These are phyloP conservation scores for Theobroma cacao DNA, from an alignment of 345 rosid genomes.

Conservation along the genomic window DNA sequence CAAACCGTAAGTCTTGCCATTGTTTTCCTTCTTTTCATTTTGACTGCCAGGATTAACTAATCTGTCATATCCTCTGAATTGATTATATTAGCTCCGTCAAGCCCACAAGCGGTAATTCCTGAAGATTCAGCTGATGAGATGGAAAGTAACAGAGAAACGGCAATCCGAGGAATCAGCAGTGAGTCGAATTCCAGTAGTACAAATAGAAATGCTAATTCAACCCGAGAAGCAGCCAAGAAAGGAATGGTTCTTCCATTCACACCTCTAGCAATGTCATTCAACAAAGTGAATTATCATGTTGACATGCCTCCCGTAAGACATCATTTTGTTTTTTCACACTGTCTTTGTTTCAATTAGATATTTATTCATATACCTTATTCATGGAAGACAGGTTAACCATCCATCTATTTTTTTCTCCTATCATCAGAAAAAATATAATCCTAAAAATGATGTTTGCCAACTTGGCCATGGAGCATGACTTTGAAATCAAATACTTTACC, in stretches of 20 bases:
- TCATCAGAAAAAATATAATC: background rate
- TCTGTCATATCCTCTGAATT: background rate
- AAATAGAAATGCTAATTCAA: background rate
- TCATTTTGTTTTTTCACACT: background rate
- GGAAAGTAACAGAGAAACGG: conserved; percentile 21
- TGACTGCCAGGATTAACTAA: background rate
- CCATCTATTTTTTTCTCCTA: background rate
- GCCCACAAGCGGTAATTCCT: conserved; percentile 57
- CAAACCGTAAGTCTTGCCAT: conserved; percentile 49
- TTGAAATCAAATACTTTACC: background rate
- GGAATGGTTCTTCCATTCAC: conserved; percentile 60
- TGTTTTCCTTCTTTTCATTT: background rate
- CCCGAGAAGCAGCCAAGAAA: conserved; percentile 25
- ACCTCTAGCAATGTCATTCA: conserved; percentile 52
- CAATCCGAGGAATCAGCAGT: conserved; percentile 15
- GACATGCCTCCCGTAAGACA: conserved; percentile 50
- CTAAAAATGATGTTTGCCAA: background rate
- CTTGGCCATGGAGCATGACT: background rate
- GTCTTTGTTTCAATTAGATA: background rate
- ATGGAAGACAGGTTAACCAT: background rate
- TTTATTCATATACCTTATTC: background rate
- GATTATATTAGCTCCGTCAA: conserved; percentile 54
- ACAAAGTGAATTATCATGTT: conserved; percentile 44
- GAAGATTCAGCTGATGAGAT: conserved; percentile 48
- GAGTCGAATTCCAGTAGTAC: conserved; percentile 10